Conservation (phyloP, 129 eudicot genomes). For the Centella asiatica region DNA sequence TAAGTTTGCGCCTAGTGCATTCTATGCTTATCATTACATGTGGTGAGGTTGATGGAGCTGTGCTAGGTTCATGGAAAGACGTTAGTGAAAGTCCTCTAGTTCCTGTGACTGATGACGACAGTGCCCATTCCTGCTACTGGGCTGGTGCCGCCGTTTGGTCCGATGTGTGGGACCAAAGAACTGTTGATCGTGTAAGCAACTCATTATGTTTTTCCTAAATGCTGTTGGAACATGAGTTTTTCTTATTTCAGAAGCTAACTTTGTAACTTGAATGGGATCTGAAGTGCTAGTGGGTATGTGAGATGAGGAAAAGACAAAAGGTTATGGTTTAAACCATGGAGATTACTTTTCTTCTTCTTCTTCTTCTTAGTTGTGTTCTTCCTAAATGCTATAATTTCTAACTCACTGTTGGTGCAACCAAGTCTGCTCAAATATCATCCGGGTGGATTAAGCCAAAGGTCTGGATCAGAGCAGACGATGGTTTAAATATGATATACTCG, state of each 20-base stretch:
- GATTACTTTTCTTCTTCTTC: too few relatives aligned
- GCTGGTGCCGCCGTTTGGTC: constrained; percentile 92
- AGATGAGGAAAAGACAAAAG: too few relatives aligned
- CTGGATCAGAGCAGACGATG: too few relatives aligned
- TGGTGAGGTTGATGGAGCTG: constrained; percentile 93
- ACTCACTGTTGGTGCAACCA: too few relatives aligned
- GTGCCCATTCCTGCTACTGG: constrained; percentile 76
- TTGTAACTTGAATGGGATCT: background rate
- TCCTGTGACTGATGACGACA: constrained; percentile 63
- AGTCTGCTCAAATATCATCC: too few relatives aligned
- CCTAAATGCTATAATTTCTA: too few relatives aligned
- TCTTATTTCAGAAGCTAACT: background rate
- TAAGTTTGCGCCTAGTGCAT: constrained; percentile 37
- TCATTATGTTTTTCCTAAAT: constrained; percentile 12
- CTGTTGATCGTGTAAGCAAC: constrained; percentile 75
- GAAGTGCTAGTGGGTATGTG: background rate
- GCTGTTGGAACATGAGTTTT: constrained; percentile 7
- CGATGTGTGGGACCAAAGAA: constrained; percentile 85
- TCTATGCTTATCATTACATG: constrained; percentile 37
- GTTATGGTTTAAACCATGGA: too few relatives aligned
- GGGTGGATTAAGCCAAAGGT: too few relatives aligned
- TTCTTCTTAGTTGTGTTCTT: too few relatives aligned
- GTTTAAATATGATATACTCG: too few relatives aligned
- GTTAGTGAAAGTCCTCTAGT: constrained; percentile 36
- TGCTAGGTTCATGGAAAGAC: constrained; percentile 73